Conservation (phyloP, 1,139 yeast species). For the Suhomyces maxii region DNA sequence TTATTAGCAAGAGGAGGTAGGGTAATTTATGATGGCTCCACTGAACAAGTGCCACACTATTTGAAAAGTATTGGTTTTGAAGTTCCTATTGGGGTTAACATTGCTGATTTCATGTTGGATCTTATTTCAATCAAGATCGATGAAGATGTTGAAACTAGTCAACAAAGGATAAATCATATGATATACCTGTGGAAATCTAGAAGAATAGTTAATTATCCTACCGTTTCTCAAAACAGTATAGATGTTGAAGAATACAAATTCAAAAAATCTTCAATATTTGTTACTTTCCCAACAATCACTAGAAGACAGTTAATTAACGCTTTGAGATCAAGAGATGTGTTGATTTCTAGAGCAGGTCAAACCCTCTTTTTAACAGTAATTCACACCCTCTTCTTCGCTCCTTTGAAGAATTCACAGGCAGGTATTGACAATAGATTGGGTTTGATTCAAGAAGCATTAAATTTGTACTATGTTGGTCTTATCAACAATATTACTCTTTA, state of each 20-base stretch:
- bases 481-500: conserved; percentile 26
- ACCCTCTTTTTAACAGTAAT: conserved; percentile 20
- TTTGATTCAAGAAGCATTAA: conserved; percentile 23
- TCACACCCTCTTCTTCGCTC: conserved; percentile 25
- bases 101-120: conserved; percentile 23
- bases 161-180: conserved; percentile 16
- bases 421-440: conserved; percentile 27
- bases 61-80: conserved; percentile 15
- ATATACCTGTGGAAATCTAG: conserved; percentile 14
- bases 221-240: conserved; percentile 4
- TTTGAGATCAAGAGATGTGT: conserved; percentile 20
- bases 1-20: conserved; percentile 25
- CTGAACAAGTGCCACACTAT: conserved; percentile 14
- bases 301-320: conserved; percentile 20
- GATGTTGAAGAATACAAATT: conserved; percentile 23
- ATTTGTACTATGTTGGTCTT: conserved; percentile 25
- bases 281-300: conserved; percentile 17
- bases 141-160: conserved; percentile 14
- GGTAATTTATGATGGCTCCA: conserved; percentile 22
- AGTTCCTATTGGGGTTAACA: conserved; percentile 15
- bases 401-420: conserved; percentile 18
- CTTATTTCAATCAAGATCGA: conserved; percentile 15
- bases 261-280: conserved; percentile 21
- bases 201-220: background rate
- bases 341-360: conserved; percentile 22